These are phyloP conservation scores for Liquidambar formosana DNA, from an alignment of 164 flowering plant genomes.

Conservation along the genomic window DNA sequence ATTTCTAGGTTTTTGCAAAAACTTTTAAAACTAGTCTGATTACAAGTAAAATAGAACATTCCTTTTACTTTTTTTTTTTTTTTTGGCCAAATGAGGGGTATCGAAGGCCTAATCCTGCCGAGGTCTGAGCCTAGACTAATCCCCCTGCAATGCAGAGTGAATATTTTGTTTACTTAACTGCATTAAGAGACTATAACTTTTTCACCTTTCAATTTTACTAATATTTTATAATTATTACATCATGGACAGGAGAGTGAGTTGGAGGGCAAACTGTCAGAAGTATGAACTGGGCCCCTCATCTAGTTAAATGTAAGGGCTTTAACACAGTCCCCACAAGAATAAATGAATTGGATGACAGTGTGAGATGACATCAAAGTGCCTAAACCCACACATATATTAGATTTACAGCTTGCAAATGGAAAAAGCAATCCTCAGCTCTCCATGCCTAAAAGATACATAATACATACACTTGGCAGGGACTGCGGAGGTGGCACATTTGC, in stretches of 20 bases:
- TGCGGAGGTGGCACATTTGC: slow-evolving; percentile 63
- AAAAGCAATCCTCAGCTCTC: background rate
- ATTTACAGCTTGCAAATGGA: background rate
- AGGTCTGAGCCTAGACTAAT: too few species aligned
- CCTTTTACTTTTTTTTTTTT: too few species aligned
- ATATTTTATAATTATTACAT: background rate
- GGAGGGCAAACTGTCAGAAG: background rate
- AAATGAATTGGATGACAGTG: background rate
- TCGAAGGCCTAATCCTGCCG: too few species aligned
- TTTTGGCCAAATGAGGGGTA: too few species aligned
- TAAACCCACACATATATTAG: too few species aligned
- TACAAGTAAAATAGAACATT: too few species aligned
- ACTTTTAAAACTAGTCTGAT: too few species aligned
- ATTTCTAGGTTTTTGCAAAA: too few species aligned
- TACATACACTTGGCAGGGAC: slow-evolving; percentile 57
- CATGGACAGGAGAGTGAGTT: background rate
- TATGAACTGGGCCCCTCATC: background rate
- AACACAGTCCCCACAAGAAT: background rate
- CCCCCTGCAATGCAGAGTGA: too few species aligned
- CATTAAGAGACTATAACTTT: too few species aligned
- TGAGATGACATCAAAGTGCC: background rate
- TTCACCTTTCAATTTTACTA: background rate
- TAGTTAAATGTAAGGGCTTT: background rate
- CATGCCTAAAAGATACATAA: slow-evolving; percentile 5
- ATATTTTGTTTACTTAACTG: too few species aligned